Evolutionary conservation across 1,284 basidiomycete genomes (phyloP).

Genomic region (Naganishia albida): DNA sequence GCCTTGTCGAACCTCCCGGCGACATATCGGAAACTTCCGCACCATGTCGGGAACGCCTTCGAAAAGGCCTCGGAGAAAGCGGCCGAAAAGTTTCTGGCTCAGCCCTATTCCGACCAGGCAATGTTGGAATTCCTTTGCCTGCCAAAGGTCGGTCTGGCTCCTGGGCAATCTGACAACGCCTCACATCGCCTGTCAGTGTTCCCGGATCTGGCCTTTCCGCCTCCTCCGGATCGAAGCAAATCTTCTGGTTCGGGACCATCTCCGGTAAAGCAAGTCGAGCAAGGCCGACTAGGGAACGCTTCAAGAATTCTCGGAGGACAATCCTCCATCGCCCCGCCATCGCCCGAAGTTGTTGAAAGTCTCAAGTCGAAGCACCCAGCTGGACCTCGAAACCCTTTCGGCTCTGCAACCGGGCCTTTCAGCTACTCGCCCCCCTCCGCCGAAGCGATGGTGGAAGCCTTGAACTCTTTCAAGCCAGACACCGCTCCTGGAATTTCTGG

Average conservation of each 20-base stretch:
- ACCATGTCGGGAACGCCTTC: neutral
- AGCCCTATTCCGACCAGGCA: neutral
- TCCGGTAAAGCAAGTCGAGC: too few species aligned
- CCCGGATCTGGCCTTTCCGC: too few species aligned
- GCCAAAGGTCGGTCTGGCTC: constrained; percentile 6
- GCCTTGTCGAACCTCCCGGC: neutral
- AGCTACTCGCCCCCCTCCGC: neutral
- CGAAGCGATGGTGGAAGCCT: neutral
- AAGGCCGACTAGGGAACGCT: neutral
- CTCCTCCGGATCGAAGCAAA: too few species aligned
- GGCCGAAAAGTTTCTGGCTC: neutral
- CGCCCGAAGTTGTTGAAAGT: neutral
- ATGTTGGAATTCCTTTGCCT: constrained; percentile 2
- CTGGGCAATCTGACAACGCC: neutral
- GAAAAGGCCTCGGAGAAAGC: neutral
- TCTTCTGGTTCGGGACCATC: too few species aligned
- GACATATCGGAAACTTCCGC: neutral
- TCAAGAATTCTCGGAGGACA: too few species aligned
- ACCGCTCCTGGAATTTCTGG: constrained; percentile 7
- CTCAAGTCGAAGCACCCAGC: neutral
- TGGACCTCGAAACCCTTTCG: neutral
- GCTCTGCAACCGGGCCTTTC: neutral
- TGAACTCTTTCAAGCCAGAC: neutral
- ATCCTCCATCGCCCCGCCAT: neutral
- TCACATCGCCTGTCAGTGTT: too few species aligned